A percentile compares a stretch with the other conserved stretches of the same genome.
phyloP scores from a whole-genome alignment of 495 filamentous ascomycete species.

The Emericellopsis terricola region DNA sequence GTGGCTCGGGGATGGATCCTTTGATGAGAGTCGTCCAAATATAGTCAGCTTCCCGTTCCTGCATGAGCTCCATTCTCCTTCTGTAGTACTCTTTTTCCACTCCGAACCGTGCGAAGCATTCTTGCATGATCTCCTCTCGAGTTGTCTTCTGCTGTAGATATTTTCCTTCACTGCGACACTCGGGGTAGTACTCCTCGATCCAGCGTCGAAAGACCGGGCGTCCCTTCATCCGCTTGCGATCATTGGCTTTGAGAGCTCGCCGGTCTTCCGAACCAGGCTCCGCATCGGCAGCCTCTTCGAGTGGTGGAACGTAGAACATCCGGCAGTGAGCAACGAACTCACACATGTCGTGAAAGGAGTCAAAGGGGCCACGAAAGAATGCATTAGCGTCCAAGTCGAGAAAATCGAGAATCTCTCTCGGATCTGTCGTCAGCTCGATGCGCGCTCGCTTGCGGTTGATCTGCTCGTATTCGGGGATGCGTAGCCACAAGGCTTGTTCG shows the following conservation, averaged over 20 bases:
- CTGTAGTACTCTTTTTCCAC: conserved; percentile 11
- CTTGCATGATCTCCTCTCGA: conserved; percentile 12
- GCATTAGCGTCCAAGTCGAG: conserved; percentile 30
- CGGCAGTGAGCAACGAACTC: conserved; percentile 32
- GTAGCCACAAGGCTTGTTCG: conserved; percentile 36
- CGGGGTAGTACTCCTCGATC: conserved; percentile 35
- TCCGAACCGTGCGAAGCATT: conserved; percentile 17
- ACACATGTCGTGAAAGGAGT: conserved; percentile 33
- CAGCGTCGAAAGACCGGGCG: conserved; percentile 31
- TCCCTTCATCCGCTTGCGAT: conserved; percentile 25
- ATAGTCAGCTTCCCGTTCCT: conserved; percentile 7
- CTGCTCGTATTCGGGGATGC: conserved; percentile 42
- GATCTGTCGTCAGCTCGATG: conserved; percentile 37
- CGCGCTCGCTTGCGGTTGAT: conserved; percentile 32
- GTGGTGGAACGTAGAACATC: conserved; percentile 26
- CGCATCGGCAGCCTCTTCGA: conserved; percentile 2
- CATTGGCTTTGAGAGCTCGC: conserved; percentile 29
- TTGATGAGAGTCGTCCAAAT: conserved; percentile 20
- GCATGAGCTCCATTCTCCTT: conserved; percentile 11
- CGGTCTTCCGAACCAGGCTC: conserved; percentile 13
- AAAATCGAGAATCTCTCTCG: conserved; percentile 33
- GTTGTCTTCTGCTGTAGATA: conserved; percentile 6
- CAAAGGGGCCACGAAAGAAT: conserved; percentile 27
- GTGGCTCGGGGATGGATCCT: conserved; percentile 7
- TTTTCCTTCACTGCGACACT: conserved; percentile 13